phyloP scores from a whole-genome alignment of 176 grass and related monocot genomes.

The Themeda triandra region DNA sequence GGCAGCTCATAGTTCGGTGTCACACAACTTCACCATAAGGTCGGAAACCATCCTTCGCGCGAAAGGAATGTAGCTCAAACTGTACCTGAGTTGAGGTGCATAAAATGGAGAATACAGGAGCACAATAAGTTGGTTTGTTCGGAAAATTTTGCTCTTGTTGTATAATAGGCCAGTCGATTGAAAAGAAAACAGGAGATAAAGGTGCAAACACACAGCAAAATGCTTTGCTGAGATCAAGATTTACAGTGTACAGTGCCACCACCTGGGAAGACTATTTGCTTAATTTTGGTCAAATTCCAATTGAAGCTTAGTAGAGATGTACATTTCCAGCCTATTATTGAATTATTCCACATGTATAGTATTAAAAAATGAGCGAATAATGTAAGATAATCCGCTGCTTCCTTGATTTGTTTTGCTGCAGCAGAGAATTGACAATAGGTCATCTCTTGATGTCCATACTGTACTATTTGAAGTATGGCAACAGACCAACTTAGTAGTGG shows the following conservation, averaged over 20 bases:
- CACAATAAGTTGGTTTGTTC: conserved; percentile 10
- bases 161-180: background rate
- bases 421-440: too few relatives aligned
- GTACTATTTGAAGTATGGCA: background rate
- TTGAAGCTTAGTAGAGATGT: background rate
- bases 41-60: conserved; percentile 65
- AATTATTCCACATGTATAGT: background rate
- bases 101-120: background rate
- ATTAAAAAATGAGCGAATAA: background rate
- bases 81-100: conserved; percentile 60
- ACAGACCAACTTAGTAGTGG: background rate
- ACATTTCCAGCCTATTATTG: background rate
- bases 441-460: background rate
- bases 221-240: background rate
- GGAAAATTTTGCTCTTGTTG: background rate
- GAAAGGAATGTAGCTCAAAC: conserved; percentile 93
- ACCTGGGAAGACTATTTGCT: background rate
- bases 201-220: background rate
- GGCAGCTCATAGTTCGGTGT: conserved; percentile 64
- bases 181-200: background rate
- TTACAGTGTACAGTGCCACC: background rate
- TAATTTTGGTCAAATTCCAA: background rate
- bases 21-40: conserved; percentile 73
- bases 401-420: too few relatives aligned
- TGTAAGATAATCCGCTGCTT: too few relatives aligned